Percentiles rank a stretch among this genome's conserved stretches.
phyloP scores from a whole-genome alignment of 108 stramenopile species.

The Cyclotella cryptica region DNA sequence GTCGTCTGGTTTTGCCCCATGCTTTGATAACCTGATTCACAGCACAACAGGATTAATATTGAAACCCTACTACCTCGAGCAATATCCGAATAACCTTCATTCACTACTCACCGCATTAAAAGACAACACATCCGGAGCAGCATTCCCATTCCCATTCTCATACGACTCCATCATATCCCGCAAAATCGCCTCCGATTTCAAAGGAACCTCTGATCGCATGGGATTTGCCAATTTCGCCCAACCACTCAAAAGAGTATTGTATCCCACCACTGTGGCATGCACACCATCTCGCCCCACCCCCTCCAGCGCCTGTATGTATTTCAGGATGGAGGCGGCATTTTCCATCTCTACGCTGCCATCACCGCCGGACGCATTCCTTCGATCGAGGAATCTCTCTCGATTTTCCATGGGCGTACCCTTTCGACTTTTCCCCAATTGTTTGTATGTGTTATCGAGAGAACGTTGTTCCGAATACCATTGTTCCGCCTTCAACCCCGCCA shows the following conservation, averaged over 20 bases:
- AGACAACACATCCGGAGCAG: slow-evolving; percentile 62
- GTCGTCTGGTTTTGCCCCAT: slow-evolving; percentile 64
- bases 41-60: neutral
- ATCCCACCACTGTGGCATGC: slow-evolving; percentile 58
- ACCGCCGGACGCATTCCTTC: slow-evolving; percentile 10
- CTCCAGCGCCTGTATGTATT: slow-evolving; percentile 64
- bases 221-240: slow-evolving; percentile 59
- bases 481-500: slow-evolving; percentile 62
- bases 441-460: slow-evolving; percentile 16
- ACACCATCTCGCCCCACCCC: slow-evolving; percentile 55
- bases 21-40: slow-evolving; percentile 62
- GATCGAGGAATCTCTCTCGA: neutral
- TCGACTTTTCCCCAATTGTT: too few species aligned
- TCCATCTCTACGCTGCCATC: slow-evolving; percentile 73
- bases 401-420: neutral
- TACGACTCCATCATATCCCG: slow-evolving; percentile 60
- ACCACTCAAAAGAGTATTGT: slow-evolving; percentile 75
- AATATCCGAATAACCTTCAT: neutral
- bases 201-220: slow-evolving; percentile 43
- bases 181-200: slow-evolving; percentile 73
- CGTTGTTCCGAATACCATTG: slow-evolving; percentile 28
- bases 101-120: slow-evolving; percentile 62
- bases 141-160: slow-evolving; percentile 28
- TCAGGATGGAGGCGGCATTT: slow-evolving; percentile 57
- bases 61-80: neutral